phyloP scores from a whole-genome alignment of 345 rosid genomes.

The Tarenaya hassleriana region DNA sequence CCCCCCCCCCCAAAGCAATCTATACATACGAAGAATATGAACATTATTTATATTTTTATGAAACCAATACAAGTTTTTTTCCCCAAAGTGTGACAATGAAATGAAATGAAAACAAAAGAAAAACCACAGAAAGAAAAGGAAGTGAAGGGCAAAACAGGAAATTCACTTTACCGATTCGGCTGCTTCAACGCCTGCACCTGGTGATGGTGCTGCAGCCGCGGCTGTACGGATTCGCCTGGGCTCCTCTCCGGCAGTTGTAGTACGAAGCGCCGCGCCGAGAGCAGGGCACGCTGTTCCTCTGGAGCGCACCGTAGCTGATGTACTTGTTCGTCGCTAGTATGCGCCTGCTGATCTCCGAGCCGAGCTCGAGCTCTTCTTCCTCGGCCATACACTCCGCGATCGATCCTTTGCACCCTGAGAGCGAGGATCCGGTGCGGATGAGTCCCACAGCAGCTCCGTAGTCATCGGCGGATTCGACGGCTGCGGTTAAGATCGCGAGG shows the following conservation, averaged over 20 bases:
- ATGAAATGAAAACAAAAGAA: background rate
- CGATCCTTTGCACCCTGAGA: conserved; percentile 47
- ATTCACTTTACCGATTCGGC: background rate
- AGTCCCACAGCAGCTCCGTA: conserved; percentile 39
- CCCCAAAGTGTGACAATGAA: no score
- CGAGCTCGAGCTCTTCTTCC: conserved; percentile 70
- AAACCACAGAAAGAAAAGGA: background rate
- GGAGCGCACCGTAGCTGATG: conserved; percentile 90
- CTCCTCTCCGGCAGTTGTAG: conserved; percentile 76
- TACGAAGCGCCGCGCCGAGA: conserved; percentile 94
- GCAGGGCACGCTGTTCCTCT: conserved; percentile 87
- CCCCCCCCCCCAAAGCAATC: no score
- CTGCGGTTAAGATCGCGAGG: conserved; percentile 24
- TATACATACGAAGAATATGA: no score
- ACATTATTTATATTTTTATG: no score
- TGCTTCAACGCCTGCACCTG: conserved; percentile 68
- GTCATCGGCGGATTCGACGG: conserved; percentile 38
- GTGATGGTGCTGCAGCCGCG: conserved; percentile 87
- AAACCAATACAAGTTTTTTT: no score
- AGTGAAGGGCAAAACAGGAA: conserved; percentile 27
- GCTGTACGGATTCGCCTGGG: conserved; percentile 73
- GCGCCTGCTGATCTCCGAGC: conserved; percentile 74
- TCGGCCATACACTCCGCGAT: conserved; percentile 48
- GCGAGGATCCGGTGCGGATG: conserved; percentile 39
- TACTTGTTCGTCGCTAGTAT: conserved; percentile 65